Evolutionary conservation across 306 rosid species (phyloP).

Genomic region (Lagenaria siceraria): DNA sequence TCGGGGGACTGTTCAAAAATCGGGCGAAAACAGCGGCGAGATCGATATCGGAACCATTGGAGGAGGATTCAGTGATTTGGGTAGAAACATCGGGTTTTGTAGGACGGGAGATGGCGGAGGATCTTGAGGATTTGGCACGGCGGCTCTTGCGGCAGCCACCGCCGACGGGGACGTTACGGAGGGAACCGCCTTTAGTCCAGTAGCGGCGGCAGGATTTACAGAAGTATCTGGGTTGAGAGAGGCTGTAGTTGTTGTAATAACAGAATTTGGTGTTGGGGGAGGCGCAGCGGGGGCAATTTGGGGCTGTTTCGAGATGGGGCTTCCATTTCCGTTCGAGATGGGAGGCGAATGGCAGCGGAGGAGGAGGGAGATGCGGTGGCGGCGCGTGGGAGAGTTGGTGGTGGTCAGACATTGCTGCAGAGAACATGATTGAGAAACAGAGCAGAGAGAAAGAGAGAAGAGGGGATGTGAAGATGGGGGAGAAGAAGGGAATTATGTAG

Average conservation of each 20-base stretch:
- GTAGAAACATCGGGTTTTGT: background rate
- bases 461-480: conserved; percentile 13
- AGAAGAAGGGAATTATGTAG: conserved; percentile 2
- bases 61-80: background rate
- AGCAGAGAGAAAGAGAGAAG: conserved; percentile 7
- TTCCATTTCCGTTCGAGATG: conserved; percentile 35
- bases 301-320: conserved; percentile 45
- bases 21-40: conserved; percentile 65
- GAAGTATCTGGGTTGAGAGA: conserved; percentile 79
- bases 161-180: conserved; percentile 74
- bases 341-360: background rate
- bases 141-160: conserved; percentile 68
- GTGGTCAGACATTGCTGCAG: background rate
- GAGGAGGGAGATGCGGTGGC: background rate
- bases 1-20: conserved; percentile 25
- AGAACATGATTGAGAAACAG: background rate
- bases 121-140: conserved; percentile 19
- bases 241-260: conserved; percentile 94
- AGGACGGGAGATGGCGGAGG: background rate
- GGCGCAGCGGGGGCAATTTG: conserved; percentile 82
- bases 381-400: background rate
- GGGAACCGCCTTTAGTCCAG: conserved; percentile 94
- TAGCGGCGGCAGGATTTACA: conserved; percentile 81
- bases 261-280: conserved; percentile 90
- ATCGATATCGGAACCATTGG: conserved; percentile 41